Conservation (phyloP, 345 rosid genomes). For the Balakata baccata region DNA sequence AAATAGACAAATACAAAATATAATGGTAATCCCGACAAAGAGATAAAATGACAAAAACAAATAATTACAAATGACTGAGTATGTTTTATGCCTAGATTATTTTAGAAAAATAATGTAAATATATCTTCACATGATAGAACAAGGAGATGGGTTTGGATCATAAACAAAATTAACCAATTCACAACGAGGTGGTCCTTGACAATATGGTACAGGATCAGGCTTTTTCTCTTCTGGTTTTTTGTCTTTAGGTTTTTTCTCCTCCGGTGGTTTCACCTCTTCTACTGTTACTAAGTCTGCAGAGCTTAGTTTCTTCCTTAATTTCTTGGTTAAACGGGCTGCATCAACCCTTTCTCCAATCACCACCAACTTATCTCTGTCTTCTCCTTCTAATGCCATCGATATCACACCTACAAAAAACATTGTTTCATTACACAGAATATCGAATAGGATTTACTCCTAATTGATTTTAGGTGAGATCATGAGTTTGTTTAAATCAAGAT, state of each 20-base stretch:
- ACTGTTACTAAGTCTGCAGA: conserved; percentile 29
- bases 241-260: not conserved
- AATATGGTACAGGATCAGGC: not conserved
- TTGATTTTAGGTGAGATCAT: too few relatives aligned
- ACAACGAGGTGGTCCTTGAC: conserved; percentile 13
- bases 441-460: too few relatives aligned
- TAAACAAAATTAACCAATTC: conserved; percentile 19
- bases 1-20: too few relatives aligned
- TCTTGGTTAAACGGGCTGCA: conserved; percentile 32
- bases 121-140: conserved; percentile 26
- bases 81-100: too few relatives aligned
- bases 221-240: not conserved
- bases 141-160: conserved; percentile 29
- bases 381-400: conserved; percentile 42
- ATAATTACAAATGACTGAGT: too few relatives aligned
- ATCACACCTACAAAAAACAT: conserved; percentile 30
- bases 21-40: too few relatives aligned
- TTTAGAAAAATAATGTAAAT: too few relatives aligned
- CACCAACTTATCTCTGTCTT: conserved; percentile 28
- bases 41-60: too few relatives aligned
- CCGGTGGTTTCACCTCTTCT: conserved; percentile 26
- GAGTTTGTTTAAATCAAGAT: too few relatives aligned
- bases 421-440: too few relatives aligned
- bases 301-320: conserved; percentile 37
- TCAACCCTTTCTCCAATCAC: conserved; percentile 41